Percentiles rank a stretch among this genome's conserved stretches.
Conservation (phyloP, 768 basidiomycete species). For the Rhizopogon sp. region DNA sequence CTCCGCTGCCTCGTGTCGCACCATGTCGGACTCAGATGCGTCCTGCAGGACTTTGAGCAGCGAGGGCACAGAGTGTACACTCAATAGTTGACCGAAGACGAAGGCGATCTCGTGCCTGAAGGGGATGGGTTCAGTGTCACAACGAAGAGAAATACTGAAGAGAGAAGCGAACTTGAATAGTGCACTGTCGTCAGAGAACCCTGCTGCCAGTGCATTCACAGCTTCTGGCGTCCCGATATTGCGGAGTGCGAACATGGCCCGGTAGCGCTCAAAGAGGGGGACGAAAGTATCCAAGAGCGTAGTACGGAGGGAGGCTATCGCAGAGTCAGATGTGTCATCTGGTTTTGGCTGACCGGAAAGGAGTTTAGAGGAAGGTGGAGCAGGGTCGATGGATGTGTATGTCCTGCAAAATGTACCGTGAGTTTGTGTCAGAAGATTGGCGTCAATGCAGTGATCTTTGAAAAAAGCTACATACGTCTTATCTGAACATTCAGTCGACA, state of each 20-base stretch:
- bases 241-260: constrained; percentile 96
- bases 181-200: constrained; percentile 84
- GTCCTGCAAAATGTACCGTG: constrained; percentile 32
- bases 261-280: constrained; percentile 87
- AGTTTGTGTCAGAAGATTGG: background rate
- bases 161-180: constrained; percentile 76
- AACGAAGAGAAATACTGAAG: background rate
- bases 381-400: constrained; percentile 87
- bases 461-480: constrained; percentile 28
- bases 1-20: constrained; percentile 97
- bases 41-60: constrained; percentile 76
- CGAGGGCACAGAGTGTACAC: constrained; percentile 81
- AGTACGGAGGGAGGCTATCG: constrained; percentile 49
- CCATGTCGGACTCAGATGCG: constrained; percentile 84
- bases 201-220: constrained; percentile 86
- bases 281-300: constrained; percentile 62
- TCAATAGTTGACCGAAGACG: constrained; percentile 93
- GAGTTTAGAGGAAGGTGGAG: constrained; percentile 69
- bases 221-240: constrained; percentile 86
- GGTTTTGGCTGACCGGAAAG: constrained; percentile 49
- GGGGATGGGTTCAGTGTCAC: background rate
- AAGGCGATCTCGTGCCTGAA: constrained; percentile 95
- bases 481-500: constrained; percentile 24
- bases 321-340: constrained; percentile 41
- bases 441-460: too few relatives aligned